These are phyloP conservation scores for Takashimella koratensis DNA, from an alignment of 1,284 basidiomycete species.

Conservation along the genomic window DNA sequence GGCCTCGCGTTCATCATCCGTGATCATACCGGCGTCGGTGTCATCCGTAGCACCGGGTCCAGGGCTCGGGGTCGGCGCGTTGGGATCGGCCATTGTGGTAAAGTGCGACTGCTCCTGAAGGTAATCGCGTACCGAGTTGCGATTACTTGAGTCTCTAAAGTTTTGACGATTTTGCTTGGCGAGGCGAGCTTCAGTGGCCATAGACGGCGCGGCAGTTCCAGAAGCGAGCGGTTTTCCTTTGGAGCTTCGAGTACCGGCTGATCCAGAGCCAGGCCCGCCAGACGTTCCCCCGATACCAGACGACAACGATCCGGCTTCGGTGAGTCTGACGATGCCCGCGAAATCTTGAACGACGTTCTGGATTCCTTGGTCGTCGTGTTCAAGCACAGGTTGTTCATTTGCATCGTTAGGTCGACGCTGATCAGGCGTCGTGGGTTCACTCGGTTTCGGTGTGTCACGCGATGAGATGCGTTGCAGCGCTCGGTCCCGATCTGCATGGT, in stretches of 20 bases:
- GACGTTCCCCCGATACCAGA: too few relatives aligned
- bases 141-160: conserved; percentile 3
- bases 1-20: not conserved
- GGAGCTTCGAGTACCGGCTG: not conserved
- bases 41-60: conserved; percentile 4
- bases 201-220: not conserved
- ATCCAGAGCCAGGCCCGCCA: conserved; percentile 5
- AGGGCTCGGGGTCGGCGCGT: conserved; percentile 26
- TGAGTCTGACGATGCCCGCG: conserved; percentile 32
- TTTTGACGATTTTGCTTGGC: conserved; percentile 12
- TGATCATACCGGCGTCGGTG: conserved; percentile 1
- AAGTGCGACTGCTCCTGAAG: conserved; percentile 36
- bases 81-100: conserved; percentile 32
- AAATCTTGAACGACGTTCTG: conserved; percentile 28
- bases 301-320: conserved; percentile 20
- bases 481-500: conserved; percentile 4
- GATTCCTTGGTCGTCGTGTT: conserved; percentile 26
- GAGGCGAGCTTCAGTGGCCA: conserved; percentile 8
- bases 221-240: not conserved
- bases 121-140: conserved; percentile 31
- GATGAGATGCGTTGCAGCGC: not conserved
- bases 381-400: conserved; percentile 10
- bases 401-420: not conserved
- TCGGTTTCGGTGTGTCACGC: not conserved
- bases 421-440: not conserved